Base-by-base conservation (phyloP, 2,329 filamentous ascomycete genomes). In the Stachybotrys chlorohalonatus region DNA sequence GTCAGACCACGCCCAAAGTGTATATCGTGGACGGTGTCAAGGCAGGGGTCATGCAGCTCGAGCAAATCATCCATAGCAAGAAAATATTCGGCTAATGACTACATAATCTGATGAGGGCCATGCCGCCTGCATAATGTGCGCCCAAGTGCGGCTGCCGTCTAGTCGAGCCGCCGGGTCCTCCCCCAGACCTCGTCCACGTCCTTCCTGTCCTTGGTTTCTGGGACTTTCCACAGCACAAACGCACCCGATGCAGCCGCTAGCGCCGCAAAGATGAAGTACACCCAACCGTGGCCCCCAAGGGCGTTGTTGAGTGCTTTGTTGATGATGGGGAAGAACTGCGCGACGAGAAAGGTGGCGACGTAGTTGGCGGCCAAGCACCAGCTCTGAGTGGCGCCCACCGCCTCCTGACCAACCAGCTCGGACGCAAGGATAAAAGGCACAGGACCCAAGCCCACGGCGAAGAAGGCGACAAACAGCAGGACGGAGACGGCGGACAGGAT, bases 341-440 rank as follows among this genome's bases (percentile, higher is more conserved):
- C 92, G 2, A 99, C 91, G 24, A 95, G 63, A 66, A 96, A 97
- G 0, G 93, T 97, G 1, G 91, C 88, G 31, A 90, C 78, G 78
- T 95, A 97, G 69, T 94, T 97, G 13, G 89, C 87, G 1, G 84
- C 90, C 30, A 97, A 73, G 1, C 87, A 89, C 81, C 91, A 95
- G 55, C 87, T 92, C 69, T 99, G 94, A 0, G 90, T 88, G 0
- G 93, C 90, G 1, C 93, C 92, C 0, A 96, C 91, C 0, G 93
- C 94, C 67, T 96, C 90, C 11, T 90, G 86, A 0, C 86, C 88
- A 1, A 97, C 94, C 3, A 97, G 81, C 70, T 97, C 94, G 1
- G 89, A 92, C 0, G 92, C 87, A 50, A 99, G 79, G 60, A 97
- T 95, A 70, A 97, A 99, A 0, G 94, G 94, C 1, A 99, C 90